Conservation (phyloP, 2,329 filamentous ascomycete genomes). For the Knufia petricola region DNA sequence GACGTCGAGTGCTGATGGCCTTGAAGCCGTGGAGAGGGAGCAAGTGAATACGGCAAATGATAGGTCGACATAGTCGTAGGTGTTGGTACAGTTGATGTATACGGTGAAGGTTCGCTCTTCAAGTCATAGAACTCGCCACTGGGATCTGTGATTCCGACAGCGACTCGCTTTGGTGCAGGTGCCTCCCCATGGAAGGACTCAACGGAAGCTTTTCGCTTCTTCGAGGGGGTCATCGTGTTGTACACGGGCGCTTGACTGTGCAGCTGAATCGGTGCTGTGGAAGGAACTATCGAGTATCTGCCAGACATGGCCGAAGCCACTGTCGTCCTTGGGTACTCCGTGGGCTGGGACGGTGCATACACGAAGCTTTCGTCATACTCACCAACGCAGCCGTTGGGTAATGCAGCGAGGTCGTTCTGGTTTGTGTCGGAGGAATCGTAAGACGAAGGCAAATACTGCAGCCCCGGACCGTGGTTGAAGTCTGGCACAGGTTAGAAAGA, state of each 20-base stretch:
- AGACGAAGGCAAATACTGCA: conserved; percentile 6
- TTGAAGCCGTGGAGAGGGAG: conserved; percentile 33
- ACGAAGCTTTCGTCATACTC: conserved; percentile 1
- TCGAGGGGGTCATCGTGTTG: conserved; percentile 19
- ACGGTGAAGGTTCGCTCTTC: conserved; percentile 38
- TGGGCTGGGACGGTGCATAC: neutral
- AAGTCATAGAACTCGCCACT: conserved; percentile 45
- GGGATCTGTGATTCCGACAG: conserved; percentile 33
- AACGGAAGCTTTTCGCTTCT: conserved; percentile 48
- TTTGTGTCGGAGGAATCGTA: conserved; percentile 2
- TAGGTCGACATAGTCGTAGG: conserved; percentile 35
- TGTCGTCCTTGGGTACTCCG: neutral
- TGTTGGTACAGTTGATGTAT: conserved; percentile 43
- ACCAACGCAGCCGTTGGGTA: neutral
- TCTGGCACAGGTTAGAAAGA: neutral
- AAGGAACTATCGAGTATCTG: conserved; percentile 2
- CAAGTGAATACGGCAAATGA: conserved; percentile 30
- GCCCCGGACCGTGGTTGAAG: neutral
- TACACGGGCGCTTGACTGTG: neutral
- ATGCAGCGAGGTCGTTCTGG: conserved; percentile 9
- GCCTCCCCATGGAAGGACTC: conserved; percentile 36
- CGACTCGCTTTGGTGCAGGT: conserved; percentile 4
- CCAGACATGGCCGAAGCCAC: neutral
- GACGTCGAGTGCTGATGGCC: conserved; percentile 36
- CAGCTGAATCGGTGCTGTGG: neutral